Percentiles rank a stretch among this genome's conserved stretches.
These are phyloP conservation scores for Penicillium waksmanii DNA, from an alignment of 495 filamentous ascomycete species.

Conservation along the genomic window DNA sequence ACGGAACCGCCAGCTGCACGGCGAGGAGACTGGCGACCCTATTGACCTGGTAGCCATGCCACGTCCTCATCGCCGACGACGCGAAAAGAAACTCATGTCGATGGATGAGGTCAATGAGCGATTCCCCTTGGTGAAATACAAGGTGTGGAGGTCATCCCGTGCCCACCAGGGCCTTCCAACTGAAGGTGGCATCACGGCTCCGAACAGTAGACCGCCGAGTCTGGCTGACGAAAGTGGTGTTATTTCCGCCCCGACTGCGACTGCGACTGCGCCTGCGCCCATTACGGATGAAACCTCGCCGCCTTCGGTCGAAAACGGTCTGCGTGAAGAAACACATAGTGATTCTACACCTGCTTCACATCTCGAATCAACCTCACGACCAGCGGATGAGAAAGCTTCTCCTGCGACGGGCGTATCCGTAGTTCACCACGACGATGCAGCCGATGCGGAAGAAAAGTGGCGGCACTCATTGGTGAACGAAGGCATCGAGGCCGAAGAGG, in stretches of 20 bases:
- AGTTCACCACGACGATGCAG: conserved; percentile 3
- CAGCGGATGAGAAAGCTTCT: conserved; percentile 27
- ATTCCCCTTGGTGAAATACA: conserved; percentile 95
- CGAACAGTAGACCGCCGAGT: conserved; percentile 45
- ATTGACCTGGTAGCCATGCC: conserved; percentile 81
- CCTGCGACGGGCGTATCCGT: conserved; percentile 3
- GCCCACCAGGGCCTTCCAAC: conserved; percentile 83
- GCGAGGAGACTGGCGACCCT: conserved; percentile 84
- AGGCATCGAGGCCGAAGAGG: conserved; percentile 50
- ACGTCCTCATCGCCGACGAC: conserved; percentile 74
- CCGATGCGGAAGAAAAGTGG: conserved; percentile 23
- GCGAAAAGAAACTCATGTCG: conserved; percentile 97
- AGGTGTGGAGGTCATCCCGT: conserved; percentile 84
- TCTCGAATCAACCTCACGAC: conserved; percentile 5
- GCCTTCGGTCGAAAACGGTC: conserved; percentile 18
- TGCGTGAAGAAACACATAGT: conserved; percentile 12
- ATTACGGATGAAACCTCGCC: conserved; percentile 7
- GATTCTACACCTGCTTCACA: conserved; percentile 19
- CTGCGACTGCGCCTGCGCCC: conserved; percentile 12
- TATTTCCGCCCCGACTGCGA: conserved; percentile 14
- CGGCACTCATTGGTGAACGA: conserved; percentile 22
- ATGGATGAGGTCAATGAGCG: conserved; percentile 99
- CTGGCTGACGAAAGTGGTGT: conserved; percentile 25
- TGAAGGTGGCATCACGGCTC: conserved; percentile 80
- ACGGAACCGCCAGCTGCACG: conserved; percentile 77